Evolutionary conservation across 192 early-diverging fungal species (phyloP).

Genomic region (Coemansia sp.): DNA sequence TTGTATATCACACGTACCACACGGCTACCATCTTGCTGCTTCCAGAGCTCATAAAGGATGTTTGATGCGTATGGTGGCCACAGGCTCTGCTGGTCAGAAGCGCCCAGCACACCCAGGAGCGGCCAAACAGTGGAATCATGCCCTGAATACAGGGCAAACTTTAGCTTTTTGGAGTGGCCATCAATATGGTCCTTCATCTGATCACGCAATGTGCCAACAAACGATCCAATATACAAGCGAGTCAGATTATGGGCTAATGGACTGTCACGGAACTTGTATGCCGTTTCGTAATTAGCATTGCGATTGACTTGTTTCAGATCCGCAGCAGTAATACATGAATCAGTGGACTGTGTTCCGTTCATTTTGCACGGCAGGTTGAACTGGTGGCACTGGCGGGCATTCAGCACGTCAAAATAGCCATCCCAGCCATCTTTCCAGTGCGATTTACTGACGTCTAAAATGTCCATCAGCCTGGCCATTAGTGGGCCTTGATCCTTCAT

Average conservation of each 20-base stretch:
- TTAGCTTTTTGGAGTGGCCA: slow-evolving; percentile 24
- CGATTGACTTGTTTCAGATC: slow-evolving; percentile 29
- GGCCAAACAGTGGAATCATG: slow-evolving; percentile 55
- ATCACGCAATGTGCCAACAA: slow-evolving; percentile 45
- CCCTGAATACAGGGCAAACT: slow-evolving; percentile 55
- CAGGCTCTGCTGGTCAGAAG: slow-evolving; percentile 25
- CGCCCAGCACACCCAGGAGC: slow-evolving; percentile 41
- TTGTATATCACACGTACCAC: slow-evolving; percentile 59
- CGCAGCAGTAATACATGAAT: slow-evolving; percentile 34
- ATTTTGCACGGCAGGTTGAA: slow-evolving; percentile 27
- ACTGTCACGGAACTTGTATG: slow-evolving; percentile 38
- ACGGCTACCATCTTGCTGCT: slow-evolving; percentile 27
- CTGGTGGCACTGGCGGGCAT: slow-evolving; percentile 42
- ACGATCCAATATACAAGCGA: slow-evolving; percentile 48
- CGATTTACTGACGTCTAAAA: slow-evolving; percentile 32
- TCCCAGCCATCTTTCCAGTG: slow-evolving; percentile 28
- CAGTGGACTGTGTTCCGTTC: slow-evolving; percentile 12
- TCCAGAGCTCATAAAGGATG: slow-evolving; percentile 57
- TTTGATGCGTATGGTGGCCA: slow-evolving; percentile 61
- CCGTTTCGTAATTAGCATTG: slow-evolving; percentile 35
- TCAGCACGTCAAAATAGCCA: slow-evolving; percentile 41
- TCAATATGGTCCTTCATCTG: slow-evolving; percentile 28
- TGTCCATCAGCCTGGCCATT: slow-evolving; percentile 31
- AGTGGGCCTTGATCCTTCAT: slow-evolving; percentile 36
- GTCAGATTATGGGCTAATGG: slow-evolving; percentile 21